Base-by-base conservation (phyloP, 192 early-diverging fungal genomes). In the Lobosporangium transversale region DNA sequence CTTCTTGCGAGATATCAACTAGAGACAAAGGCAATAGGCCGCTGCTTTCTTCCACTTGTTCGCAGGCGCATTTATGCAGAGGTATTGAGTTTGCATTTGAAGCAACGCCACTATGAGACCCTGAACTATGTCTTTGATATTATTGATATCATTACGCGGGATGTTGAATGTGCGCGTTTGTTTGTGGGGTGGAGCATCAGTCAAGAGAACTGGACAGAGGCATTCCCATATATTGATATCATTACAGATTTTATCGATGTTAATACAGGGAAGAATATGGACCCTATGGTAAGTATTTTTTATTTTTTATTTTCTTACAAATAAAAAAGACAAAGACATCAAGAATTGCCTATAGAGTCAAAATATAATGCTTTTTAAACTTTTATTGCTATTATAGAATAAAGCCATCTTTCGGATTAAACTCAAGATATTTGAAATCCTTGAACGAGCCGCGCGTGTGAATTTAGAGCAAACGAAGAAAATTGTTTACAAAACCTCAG, bases 161-260 rank as follows among this genome's bases (percentile, higher is more conserved):
- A 74, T 5, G 2, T 33, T 1, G 55, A 59, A 18, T 74, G 70
- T 35, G 54, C 62, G 10, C 55, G 62, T n/a, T 18, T 74, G 31
- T 18, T 65, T 24, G 33, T 63, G 27, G 70, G 70, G 2, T 74
- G 70, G 70, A 64, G 61, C 14, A 27, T 59, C 23, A 58, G 56
- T 11, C 24, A 51, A 20, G 10, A 26, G 17, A 24, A 14, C 32
- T 74, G 70, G 70, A 49, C 47, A 8, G 57, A 54, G 29, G 37
- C 29, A 0, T 65, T 74, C 17, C 21, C 29, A 9, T 49, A 58
- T 9, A 60, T 74, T 37, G 62, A 74, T 12, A 65, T 45, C 0
- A 29, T 74, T 23, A 32, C 29, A 2, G 61, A 35, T 20, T 11
- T 70, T 2, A 31, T 70, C 14, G 59, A 47, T 24, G 29, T 56